Evolutionary conservation across 1,284 basidiomycete genomes (phyloP).

Genomic region (Somion occarium): DNA sequence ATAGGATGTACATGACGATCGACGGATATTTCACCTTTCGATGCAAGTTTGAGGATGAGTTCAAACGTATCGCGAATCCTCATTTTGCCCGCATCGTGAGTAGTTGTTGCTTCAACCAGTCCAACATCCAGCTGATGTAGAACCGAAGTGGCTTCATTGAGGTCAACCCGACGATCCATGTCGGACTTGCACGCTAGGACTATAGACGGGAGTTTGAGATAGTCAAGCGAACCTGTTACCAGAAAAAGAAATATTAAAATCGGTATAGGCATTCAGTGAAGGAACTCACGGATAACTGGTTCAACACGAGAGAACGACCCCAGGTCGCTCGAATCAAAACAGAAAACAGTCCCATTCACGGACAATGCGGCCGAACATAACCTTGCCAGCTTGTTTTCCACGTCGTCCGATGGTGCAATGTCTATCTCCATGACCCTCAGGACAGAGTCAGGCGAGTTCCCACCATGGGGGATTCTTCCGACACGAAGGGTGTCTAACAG

Average conservation of each 20-base stretch:
- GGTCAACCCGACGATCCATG: constrained; percentile 49
- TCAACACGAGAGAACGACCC: constrained; percentile 60
- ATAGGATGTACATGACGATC: too few species aligned
- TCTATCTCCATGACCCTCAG: constrained; percentile 59
- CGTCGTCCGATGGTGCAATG: constrained; percentile 14
- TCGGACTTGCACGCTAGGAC: constrained; percentile 77
- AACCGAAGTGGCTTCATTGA: constrained; percentile 42
- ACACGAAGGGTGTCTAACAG: constrained; percentile 44
- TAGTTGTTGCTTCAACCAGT: constrained; percentile 58
- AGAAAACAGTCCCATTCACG: constrained; percentile 69
- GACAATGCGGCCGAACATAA: constrained; percentile 32
- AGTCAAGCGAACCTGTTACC: constrained; percentile 47
- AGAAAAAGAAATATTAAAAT: background rate
- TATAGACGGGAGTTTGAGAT: constrained; percentile 53
- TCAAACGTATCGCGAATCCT: constrained; percentile 66
- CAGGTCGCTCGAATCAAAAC: constrained; percentile 63
- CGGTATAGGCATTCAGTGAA: too few species aligned
- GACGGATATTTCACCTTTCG: constrained; percentile 15
- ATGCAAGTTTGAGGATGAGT: constrained; percentile 45
- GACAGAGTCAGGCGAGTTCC: constrained; percentile 31
- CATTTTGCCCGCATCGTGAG: constrained; percentile 46
- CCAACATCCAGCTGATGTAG: constrained; percentile 58
- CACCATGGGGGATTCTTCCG: constrained; percentile 36
- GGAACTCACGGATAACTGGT: constrained; percentile 57
- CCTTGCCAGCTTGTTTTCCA: background rate